Percentiles rank a stretch among this genome's conserved stretches.
phyloP scores from a whole-genome alignment of 2,329 filamentous ascomycete genomes.

The Ophiosphaerella korrae region DNA sequence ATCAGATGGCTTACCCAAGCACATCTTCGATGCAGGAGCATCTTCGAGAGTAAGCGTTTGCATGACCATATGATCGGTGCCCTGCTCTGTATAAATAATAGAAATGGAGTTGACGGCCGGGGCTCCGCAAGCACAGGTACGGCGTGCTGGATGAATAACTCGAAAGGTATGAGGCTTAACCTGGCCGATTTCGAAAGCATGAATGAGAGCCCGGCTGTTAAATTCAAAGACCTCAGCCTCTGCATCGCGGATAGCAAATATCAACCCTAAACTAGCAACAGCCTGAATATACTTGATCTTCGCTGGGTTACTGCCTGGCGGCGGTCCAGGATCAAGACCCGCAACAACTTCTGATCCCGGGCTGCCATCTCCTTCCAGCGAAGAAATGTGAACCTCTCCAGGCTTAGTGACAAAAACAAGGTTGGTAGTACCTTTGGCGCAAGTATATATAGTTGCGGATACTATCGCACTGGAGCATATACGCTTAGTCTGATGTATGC shows the following conservation, averaged over 20 bases:
- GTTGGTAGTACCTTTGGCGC: conserved; percentile 30
- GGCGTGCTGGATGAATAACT: conserved; percentile 61
- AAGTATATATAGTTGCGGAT: conserved; percentile 35
- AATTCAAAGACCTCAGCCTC: conserved; percentile 68
- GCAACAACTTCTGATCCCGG: conserved; percentile 41
- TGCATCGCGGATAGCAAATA: conserved; percentile 63
- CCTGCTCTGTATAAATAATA: conserved; percentile 65
- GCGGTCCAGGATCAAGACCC: conserved; percentile 40
- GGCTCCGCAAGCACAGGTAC: conserved; percentile 59
- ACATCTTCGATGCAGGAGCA: conserved; percentile 59
- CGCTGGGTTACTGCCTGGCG: conserved; percentile 43
- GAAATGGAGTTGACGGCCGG: conserved; percentile 66
- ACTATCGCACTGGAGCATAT: conserved; percentile 34
- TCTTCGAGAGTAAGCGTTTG: conserved; percentile 66
- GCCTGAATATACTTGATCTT: conserved; percentile 64
- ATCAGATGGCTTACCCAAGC: conserved; percentile 56
- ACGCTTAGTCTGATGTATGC: conserved; percentile 37
- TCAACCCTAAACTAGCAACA: conserved; percentile 62
- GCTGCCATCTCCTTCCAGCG: conserved; percentile 27
- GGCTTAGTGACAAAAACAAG: conserved; percentile 42
- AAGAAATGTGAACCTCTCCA: conserved; percentile 43
- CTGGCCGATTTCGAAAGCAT: conserved; percentile 64
- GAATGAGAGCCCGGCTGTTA: conserved; percentile 59
- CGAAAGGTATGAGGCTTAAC: conserved; percentile 66
- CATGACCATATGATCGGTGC: conserved; percentile 67